Evolutionary conservation across 2,329 filamentous ascomycete species (phyloP).

Genomic region (Aspergillus uvarum): DNA sequence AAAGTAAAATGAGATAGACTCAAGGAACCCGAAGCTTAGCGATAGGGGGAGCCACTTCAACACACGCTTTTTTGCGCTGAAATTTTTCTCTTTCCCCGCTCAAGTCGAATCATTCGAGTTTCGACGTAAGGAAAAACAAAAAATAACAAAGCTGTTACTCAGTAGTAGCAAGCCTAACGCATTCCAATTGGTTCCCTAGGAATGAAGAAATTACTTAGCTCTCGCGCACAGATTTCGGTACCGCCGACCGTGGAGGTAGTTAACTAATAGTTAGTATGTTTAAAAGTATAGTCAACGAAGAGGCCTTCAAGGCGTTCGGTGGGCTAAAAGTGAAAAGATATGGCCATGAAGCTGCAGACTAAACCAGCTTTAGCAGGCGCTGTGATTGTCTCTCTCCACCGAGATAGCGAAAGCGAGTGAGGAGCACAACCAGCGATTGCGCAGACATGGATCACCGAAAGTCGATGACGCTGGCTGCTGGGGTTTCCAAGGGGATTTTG

Average conservation of each 20-base stretch:
- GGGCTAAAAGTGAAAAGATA: not conserved
- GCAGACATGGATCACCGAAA: slow-evolving; percentile 11
- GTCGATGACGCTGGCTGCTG: not conserved
- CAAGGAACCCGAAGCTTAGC: slow-evolving; percentile 8
- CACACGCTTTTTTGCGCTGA: slow-evolving; percentile 5
- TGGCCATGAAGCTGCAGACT: not conserved
- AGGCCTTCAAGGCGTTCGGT: not conserved
- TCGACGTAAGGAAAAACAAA: not conserved
- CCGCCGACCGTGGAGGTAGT: not conserved
- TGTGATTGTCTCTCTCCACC: not conserved
- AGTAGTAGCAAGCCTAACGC: not conserved
- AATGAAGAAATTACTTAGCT: slow-evolving; percentile 3
- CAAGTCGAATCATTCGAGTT: not conserved
- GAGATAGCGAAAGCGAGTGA: slow-evolving; percentile 8
- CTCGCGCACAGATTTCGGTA: not conserved
- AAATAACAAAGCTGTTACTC: slow-evolving; percentile 2
- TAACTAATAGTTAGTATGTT: not conserved
- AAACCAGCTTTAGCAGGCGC: not conserved
- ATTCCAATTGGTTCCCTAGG: slow-evolving; percentile 16
- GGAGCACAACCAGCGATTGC: slow-evolving; percentile 1
- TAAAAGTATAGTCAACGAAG: not conserved
- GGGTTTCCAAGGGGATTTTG: not conserved
- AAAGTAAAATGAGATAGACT: slow-evolving; percentile 6
- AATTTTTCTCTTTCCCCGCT: not conserved
- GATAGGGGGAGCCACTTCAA: slow-evolving; percentile 8